Base-by-base conservation (phyloP, 1,284 basidiomycete species). In the Puccinia horiana region DNA sequence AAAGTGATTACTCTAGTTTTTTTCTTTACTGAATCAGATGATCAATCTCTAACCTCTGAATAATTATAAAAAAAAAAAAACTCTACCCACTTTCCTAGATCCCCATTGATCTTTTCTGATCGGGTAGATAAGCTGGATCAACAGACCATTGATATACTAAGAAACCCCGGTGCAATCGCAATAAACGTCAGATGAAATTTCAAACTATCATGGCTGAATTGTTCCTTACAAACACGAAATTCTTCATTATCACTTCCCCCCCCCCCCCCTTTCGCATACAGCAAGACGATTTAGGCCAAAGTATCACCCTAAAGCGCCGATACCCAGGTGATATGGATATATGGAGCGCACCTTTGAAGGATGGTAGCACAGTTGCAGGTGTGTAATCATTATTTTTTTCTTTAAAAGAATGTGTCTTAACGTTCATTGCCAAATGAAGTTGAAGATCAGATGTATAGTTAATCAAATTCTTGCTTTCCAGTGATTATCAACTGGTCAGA, bases 321-420 rank as follows among this genome's bases (percentile, higher is more conserved):
- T 82, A 82, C 70, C 20, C 47, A 8, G 29, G 47, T 35, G 61
- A 75, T 18, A 76, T 47, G 29, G 80, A 82, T 76, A 52, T 82
- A 49, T 82, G 80, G 80, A 54, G 56, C 35, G 80, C 72, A 16
- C 69, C 70, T n/a, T 29, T 82, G 11, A 49, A 35, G 29, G 73
- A 82, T 69, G 73, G 73, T 40, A 82, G 80, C 32, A 76, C 47
- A 49, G 73, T 76, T 63, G 80, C 80, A 75, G 63, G 80, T 82
- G 37, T 29, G 49, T 42, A 26, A 32, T 16, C 18, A 44, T 12
- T 54, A 37, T 35, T 9, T 2, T 20, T 63, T 63, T 70, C 23
- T 5, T 40, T 49, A 14, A 16, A 44, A 54, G 32, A 54, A 8
- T 40, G 35, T 69, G 11, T 26, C 2, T n/a, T 20, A 12, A 16